Evolutionary conservation across 2,329 filamentous ascomycete genomes (phyloP), one percentile per base, ranked within the genome.

Genomic region (Neofusicoccum kwambonambiense): DNA sequence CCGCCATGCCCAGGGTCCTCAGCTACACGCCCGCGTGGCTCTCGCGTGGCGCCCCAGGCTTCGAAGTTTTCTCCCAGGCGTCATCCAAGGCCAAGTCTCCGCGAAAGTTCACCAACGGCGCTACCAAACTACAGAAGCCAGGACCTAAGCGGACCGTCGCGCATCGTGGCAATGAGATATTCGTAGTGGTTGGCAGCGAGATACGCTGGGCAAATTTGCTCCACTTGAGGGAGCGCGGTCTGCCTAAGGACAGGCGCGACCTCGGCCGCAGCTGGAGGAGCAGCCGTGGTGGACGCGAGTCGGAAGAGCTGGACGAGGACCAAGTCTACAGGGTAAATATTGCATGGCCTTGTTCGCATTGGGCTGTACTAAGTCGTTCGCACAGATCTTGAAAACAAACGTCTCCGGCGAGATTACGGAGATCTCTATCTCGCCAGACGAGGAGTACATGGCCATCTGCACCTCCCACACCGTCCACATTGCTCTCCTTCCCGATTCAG

Each of bases 391-490:
- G 74, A 90, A 89, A 74, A 88, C 90, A 3, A 88, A 91, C 3
- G 87, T 94, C 60, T 90, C 90, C 67, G 90, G 92, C 65, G 87
- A 92, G 64, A 97, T 98, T 71, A 87, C 87, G 72, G 93, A 97
- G 76, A 87, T 98, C 56, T 81, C 91, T 68, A 88, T 96, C 44
- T 97, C 93, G 1, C 94, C 93, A 1, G 88, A 90, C 65, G 87
- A 88, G 44, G 89, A 91, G 71, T 93, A 90, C 73, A 86, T 98
- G 65, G 93, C 93, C 4, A 89, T 98, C 64, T 81, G 94, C 58
- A 97, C 94, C 0, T 87, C 89, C 9, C 91, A 97, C 74, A 97
- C 93, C 1, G 87, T 96, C 47, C 92, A 96, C 74, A 89, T 98
- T 70, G 89, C 91, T 64, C 82, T 93, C n/a, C 83, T 98, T 4